phyloP scores from a whole-genome alignment of 1,284 basidiomycete species.

The Cryptococcus depauperatus region DNA sequence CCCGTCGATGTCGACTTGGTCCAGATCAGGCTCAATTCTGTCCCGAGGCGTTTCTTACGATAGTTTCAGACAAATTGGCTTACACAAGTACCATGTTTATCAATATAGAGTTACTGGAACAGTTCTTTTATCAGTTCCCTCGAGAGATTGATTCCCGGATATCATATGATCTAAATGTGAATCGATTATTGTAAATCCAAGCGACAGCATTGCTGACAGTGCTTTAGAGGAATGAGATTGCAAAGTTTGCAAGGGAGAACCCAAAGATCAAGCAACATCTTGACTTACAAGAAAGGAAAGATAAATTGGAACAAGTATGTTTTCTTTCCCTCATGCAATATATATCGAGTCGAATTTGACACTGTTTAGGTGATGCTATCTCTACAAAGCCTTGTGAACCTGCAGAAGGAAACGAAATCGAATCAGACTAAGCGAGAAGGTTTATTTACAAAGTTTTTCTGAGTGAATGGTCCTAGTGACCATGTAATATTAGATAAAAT shows the following conservation, averaged over 20 bases:
- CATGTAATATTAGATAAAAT: too few relatives aligned
- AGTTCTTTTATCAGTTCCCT: constrained; percentile 99
- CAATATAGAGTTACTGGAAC: constrained; percentile 91
- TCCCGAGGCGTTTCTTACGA: constrained; percentile 92
- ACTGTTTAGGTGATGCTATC: constrained; percentile 73
- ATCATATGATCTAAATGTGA: constrained; percentile 75
- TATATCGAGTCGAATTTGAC: background rate
- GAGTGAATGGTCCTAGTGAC: too few relatives aligned
- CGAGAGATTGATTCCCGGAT: constrained; percentile 94
- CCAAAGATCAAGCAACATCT: constrained; percentile 75
- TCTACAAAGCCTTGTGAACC: constrained; percentile 71
- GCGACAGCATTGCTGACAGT: background rate
- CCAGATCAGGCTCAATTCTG: constrained; percentile 82
- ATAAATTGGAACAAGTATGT: constrained; percentile 87
- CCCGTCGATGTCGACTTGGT: constrained; percentile 76
- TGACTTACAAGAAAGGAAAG: constrained; percentile 93
- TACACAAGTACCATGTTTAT: constrained; percentile 97
- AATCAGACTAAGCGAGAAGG: constrained; percentile 25
- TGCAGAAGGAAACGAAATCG: constrained; percentile 60
- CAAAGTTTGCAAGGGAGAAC: constrained; percentile 85
- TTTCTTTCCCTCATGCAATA: background rate
- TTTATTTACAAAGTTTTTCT: constrained; percentile 44
- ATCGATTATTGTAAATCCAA: constrained; percentile 10
- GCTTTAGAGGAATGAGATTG: constrained; percentile 61
- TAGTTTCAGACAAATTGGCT: constrained; percentile 93